A percentile compares a stretch with the other conserved stretches of the same genome.
Evolutionary conservation across 345 rosid genomes (phyloP).

Genomic region (Hypericum perforatum): DNA sequence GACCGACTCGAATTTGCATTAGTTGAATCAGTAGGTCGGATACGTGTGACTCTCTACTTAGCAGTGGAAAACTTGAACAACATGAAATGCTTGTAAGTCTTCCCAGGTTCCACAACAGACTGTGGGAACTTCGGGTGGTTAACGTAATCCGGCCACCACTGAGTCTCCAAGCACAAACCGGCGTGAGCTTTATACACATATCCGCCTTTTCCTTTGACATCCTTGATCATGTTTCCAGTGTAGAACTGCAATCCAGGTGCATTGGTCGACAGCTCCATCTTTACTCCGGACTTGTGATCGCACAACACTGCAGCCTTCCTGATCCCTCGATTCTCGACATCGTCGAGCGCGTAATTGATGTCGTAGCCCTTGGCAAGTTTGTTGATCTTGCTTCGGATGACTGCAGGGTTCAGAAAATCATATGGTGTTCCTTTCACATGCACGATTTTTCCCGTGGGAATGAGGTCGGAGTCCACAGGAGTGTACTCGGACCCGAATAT

Average conservation of each 20-base stretch:
- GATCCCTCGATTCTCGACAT: constrained; percentile 14
- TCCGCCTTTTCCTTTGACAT: constrained; percentile 63
- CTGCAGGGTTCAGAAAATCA: constrained; percentile 50
- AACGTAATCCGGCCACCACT: constrained; percentile 66
- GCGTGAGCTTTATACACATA: constrained; percentile 43
- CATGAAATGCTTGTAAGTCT: constrained; percentile 59
- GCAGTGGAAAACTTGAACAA: constrained; percentile 34
- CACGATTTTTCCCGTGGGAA: constrained; percentile 63
- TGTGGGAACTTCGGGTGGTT: constrained; percentile 76
- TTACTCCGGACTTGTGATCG: constrained; percentile 57
- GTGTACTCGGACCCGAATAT: constrained; percentile 57
- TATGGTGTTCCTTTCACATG: constrained; percentile 68
- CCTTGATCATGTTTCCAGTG: constrained; percentile 41
- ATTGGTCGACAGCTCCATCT: constrained; percentile 52
- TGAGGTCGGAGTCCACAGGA: constrained; percentile 43
- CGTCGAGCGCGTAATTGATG: constrained; percentile 61
- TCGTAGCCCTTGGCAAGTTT: constrained; percentile 61
- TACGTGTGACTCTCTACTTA: no score
- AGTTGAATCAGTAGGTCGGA: no score
- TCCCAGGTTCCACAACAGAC: constrained; percentile 41
- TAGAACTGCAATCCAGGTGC: constrained; percentile 79
- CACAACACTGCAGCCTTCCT: constrained; percentile 50
- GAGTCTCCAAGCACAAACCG: constrained; percentile 82
- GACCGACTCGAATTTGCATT: no score
- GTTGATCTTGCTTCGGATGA: constrained; percentile 42